Conservation (phyloP, 352 stramenopile genomes). For the Globisporangium acanthophoron region DNA sequence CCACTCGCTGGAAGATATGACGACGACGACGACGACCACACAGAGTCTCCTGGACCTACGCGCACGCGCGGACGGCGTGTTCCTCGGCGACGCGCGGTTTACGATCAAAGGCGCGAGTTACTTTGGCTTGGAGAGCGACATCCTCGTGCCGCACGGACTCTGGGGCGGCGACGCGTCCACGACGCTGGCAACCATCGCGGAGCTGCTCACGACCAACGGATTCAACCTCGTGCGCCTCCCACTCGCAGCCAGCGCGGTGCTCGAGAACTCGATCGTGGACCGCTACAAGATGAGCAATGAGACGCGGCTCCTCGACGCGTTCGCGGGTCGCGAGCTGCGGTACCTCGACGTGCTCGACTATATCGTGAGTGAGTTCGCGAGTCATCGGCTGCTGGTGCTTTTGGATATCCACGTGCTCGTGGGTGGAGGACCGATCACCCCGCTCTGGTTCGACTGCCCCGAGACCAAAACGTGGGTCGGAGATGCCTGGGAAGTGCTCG, state of each 20-base stretch:
- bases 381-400: conserved; percentile 33
- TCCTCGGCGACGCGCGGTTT: conserved; percentile 29
- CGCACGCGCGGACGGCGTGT: conserved; percentile 25
- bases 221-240: conserved; percentile 57
- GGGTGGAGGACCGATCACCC: conserved; percentile 24
- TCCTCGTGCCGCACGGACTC: conserved; percentile 49
- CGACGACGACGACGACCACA: too few species aligned
- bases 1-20: too few species aligned
- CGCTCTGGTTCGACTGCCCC: conserved; percentile 39
- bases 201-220: conserved; percentile 25
- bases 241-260: conserved; percentile 37
- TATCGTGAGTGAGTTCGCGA: conserved; percentile 23
- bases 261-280: conserved; percentile 28
- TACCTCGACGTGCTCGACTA: conserved; percentile 59
- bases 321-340: conserved; percentile 22
- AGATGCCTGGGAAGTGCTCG: conserved; percentile 32
- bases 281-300: conserved; percentile 44
- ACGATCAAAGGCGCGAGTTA: conserved; percentile 50
- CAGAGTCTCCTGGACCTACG: conserved; percentile 17
- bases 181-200: conserved; percentile 29
- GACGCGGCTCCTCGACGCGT: conserved; percentile 17
- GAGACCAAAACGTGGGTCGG: conserved; percentile 16
- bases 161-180: conserved; percentile 53
- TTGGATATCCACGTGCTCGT: conserved; percentile 48
- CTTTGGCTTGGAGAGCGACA: conserved; percentile 64